Evolutionary conservation across 2,329 filamentous ascomycete species (phyloP).

Genomic region (Didymella exigua): DNA sequence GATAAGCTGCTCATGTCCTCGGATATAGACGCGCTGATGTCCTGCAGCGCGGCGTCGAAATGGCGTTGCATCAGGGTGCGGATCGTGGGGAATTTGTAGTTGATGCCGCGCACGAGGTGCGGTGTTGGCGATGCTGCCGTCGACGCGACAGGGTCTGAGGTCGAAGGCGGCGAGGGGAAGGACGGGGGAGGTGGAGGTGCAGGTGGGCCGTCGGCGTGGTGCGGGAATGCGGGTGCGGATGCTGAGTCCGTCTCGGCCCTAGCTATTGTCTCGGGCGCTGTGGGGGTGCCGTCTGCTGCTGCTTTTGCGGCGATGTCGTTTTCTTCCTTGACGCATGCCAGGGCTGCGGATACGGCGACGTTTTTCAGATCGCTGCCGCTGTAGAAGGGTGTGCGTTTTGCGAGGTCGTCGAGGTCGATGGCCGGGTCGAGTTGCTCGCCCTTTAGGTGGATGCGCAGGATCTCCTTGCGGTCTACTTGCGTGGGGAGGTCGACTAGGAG

Average conservation of each 20-base stretch:
- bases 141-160: neutral
- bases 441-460: slow-evolving; percentile 73
- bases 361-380: slow-evolving; percentile 86
- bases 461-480: slow-evolving; percentile 68
- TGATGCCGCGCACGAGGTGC: slow-evolving; percentile 37
- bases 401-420: slow-evolving; percentile 67
- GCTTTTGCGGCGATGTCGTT: slow-evolving; percentile 51
- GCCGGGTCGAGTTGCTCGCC: slow-evolving; percentile 67
- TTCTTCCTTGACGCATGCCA: slow-evolving; percentile 80
- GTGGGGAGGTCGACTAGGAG: slow-evolving; percentile 76
- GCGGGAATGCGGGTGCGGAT: neutral
- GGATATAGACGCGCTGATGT: slow-evolving; percentile 90
- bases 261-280: neutral
- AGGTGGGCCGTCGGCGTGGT: slow-evolving; percentile 4
- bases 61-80: slow-evolving; percentile 71
- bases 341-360: slow-evolving; percentile 76
- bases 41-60: slow-evolving; percentile 83
- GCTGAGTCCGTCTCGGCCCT: neutral
- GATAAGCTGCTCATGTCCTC: slow-evolving; percentile 89
- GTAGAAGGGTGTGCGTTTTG: slow-evolving; percentile 74
- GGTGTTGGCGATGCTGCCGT: slow-evolving; percentile 22
- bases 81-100: slow-evolving; percentile 69
- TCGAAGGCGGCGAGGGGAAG: neutral
- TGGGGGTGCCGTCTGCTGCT: slow-evolving; percentile 25
- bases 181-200: neutral